Conservation (phyloP, 129 eudicot genomes). For the Escallonia herrerae region DNA sequence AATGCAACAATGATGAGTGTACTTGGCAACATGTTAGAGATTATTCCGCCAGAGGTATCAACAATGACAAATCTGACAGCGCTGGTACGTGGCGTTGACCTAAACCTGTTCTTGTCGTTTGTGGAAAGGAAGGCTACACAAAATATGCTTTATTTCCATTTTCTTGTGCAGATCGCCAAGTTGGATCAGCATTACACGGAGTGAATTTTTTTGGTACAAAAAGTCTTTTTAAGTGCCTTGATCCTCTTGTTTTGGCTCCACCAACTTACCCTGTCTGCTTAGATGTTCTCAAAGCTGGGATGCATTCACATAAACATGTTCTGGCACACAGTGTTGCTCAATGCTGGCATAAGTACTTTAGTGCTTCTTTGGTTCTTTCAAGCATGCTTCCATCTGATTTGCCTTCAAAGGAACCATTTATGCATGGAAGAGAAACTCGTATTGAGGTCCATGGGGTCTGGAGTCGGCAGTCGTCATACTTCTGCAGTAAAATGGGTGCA, state of each 20-base stretch:
- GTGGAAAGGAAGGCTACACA: no score
- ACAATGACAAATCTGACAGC: conserved; percentile 5
- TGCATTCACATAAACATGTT: conserved; percentile 27
- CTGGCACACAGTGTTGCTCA: conserved; percentile 31
- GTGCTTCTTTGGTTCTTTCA: conserved; percentile 57
- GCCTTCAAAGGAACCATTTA: conserved; percentile 35
- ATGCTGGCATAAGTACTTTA: conserved; percentile 49
- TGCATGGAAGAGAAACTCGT: conserved; percentile 61
- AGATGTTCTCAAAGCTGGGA: conserved; percentile 42
- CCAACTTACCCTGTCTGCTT: conserved; percentile 58
- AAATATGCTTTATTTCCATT: background rate
- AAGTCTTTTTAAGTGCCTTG: no score
- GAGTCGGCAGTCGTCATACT: conserved; percentile 45
- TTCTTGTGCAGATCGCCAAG: conserved; percentile 36
- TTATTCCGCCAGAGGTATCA: conserved; percentile 25
- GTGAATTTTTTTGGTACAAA: conserved; percentile 2
- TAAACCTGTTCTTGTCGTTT: no score
- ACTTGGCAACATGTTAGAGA: conserved; percentile 67
- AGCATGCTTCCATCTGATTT: conserved; percentile 36
- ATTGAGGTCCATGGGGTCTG: conserved; percentile 48
- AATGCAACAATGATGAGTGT: conserved; percentile 77
- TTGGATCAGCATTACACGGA: conserved; percentile 9
- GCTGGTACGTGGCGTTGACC: conserved; percentile 28
- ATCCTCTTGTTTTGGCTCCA: no score
- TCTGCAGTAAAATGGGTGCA: conserved; percentile 36